A percentile compares a stretch with the other conserved stretches of the same genome.
These are phyloP conservation scores for Cenococcum geophilum DNA, from an alignment of 495 filamentous ascomycete species.

Conservation along the genomic window DNA sequence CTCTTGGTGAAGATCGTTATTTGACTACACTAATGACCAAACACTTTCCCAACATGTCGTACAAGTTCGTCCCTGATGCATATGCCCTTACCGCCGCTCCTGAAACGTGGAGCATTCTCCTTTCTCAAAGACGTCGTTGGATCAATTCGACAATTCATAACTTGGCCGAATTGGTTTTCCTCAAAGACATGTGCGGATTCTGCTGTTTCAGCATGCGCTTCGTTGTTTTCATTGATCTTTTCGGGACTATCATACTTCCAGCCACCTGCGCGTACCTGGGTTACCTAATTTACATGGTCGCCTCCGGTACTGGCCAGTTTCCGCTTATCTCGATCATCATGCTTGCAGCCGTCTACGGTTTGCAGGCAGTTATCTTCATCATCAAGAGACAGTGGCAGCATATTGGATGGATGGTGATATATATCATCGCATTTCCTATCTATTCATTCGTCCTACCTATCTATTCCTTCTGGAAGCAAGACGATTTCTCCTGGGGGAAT, in stretches of 20 bases:
- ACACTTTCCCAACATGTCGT: constrained; percentile 90
- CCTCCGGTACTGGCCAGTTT: constrained; percentile 65
- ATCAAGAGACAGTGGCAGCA: constrained; percentile 96
- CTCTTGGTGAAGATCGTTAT: constrained; percentile 95
- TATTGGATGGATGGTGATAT: constrained; percentile 98
- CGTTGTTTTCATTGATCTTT: constrained; percentile 89
- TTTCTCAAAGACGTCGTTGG: constrained; percentile 95
- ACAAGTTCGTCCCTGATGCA: constrained; percentile 91
- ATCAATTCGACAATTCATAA: constrained; percentile 99
- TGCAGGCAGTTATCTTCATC: constrained; percentile 94
- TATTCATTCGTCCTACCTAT: constrained; percentile 87
- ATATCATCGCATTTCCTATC: constrained; percentile 86
- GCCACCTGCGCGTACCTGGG: constrained; percentile 84
- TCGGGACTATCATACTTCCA: constrained; percentile 89
- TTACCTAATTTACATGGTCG: constrained; percentile 80
- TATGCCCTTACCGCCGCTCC: constrained; percentile 89
- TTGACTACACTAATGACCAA: constrained; percentile 97
- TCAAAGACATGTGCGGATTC: constrained; percentile 94
- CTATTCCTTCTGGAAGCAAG: constrained; percentile 99
- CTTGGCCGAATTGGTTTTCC: constrained; percentile 74
- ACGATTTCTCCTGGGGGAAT: constrained; percentile 97
- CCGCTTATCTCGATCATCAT: constrained; percentile 83
- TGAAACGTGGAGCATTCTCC: constrained; percentile 82
- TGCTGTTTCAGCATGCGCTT: constrained; percentile 99
- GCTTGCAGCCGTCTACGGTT: constrained; percentile 85